Base-by-base conservation (phyloP, 495 filamentous ascomycete species). In the Podospora conica region DNA sequence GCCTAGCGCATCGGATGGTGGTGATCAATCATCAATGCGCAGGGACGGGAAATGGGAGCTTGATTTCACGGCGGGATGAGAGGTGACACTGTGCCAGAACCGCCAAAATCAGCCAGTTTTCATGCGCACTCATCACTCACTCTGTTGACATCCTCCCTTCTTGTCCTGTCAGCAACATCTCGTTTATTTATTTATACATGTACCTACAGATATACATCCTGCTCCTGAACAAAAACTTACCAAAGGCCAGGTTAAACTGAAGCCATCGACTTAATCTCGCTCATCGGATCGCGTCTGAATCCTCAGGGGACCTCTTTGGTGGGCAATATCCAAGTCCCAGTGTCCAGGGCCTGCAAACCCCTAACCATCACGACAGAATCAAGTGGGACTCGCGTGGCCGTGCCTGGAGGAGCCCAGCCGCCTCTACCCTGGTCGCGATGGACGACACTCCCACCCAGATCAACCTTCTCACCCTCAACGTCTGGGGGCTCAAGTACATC, bases 401-500 rank as follows among this genome's bases (percentile, higher is more conserved):
- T n/a, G n/a, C n/a, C 7, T 23, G 21, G 24, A 63, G 12, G 54
- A 55, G n/a, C 11, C n/a, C 28, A 55, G n/a, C 40, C 40, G 40
- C 40, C 15, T 48, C 40, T n/a, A 8, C 40, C 18, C 18, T 18
- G 8, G 20, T 25, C 60, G 69, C 59, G 58, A 80, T 78, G 78
- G 75, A 75, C 12, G 71, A 73, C 23, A 61, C 73, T 53, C 81
- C 80, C 25, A 75, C 76, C 23, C 80, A 85, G 61, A 86, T 97
- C 71, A 88, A 88, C 65, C 80, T 97, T 63, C 79, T 97, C 71
- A 91, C 90, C 3, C 86, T 96, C 74, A 98, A 98, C 75, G 96
- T 91, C 86, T 97, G 95, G 93, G 95, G 95, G 54, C 86, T 98
- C 63, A 95, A 96, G 76, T 95, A 86, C 78, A 82, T 97, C 69